Conservation (phyloP, 2,329 filamentous ascomycete species). For the Chaetomiaceae sp. region DNA sequence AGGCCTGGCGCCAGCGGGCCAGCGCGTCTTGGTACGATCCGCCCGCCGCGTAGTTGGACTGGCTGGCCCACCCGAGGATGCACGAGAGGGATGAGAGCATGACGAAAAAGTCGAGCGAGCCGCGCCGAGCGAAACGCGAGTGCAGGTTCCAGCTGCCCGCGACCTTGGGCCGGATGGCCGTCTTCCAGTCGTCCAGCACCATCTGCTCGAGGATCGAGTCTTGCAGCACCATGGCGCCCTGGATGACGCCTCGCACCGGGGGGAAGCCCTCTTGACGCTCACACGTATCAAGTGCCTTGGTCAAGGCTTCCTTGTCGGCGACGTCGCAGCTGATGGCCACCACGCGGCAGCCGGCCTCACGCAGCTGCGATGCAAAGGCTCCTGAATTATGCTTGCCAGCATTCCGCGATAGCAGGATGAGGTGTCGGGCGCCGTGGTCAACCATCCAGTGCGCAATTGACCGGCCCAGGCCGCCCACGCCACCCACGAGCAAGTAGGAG, state of each 20-base stretch:
- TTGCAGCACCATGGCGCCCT: conserved; percentile 27
- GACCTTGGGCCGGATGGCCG: no score
- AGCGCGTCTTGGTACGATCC: no score
- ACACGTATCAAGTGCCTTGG: background rate
- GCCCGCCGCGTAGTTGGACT: no score
- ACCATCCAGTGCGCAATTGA: conserved; percentile 33
- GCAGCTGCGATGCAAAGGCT: background rate
- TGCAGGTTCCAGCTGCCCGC: no score
- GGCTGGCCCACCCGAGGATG: no score
- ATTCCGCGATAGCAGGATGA: conserved; percentile 34
- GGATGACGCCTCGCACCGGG: conserved; percentile 24
- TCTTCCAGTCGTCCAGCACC: no score
- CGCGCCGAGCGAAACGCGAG: no score
- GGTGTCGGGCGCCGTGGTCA: conserved; percentile 35
- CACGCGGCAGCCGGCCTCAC: background rate
- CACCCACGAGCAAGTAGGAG: conserved; percentile 36
- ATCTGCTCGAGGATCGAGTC: no score
- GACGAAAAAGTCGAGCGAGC: no score
- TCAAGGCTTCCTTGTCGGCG: conserved; percentile 4
- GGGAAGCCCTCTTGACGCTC: conserved; percentile 1
- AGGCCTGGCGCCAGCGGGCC: no score
- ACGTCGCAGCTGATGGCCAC: conserved; percentile 21
- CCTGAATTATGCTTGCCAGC: conserved; percentile 17
- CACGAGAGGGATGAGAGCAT: no score
- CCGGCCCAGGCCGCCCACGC: conserved; percentile 36